Evolutionary conservation across 352 stramenopile genomes (phyloP), one percentile per base, ranked within the genome.

Genomic region (Nothophytophthora sp.): DNA sequence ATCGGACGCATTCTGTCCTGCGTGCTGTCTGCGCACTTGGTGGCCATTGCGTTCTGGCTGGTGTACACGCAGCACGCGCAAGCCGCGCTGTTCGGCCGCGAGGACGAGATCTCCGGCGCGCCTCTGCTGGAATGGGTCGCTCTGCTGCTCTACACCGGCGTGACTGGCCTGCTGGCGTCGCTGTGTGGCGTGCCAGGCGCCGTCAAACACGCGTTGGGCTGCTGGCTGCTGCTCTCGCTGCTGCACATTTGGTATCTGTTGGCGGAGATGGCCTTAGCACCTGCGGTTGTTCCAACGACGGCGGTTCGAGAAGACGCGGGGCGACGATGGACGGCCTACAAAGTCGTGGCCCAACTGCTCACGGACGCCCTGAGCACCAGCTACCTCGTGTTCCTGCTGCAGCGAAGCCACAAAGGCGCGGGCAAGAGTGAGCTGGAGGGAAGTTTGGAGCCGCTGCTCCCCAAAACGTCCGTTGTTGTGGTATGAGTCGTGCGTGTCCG

Each of bases 21-120:
- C 10, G 22, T 65, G 3, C 4, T 60, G 42, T 65, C 56, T 15
- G 32, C 47, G 11, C 42, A 65, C 46, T 48, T 60, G 24, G 19
- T 55, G 13, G 6, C 50, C 35, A 30, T 65, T 6, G 49, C 49
- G 15, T 4, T 50, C 8, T 65, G 50, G 24, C 34, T 65, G 43
- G 10, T 42, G 32, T 19, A 49, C 43, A 43, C 19, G 18, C 29
- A 39, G 11, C 41, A 37, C 30, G 56, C 23, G 7, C 36, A 40
- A 42, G 38, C 42, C 34, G 15, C 24, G 30, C 27, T 64, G 22
- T 60, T 64, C 13, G 55, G 55, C 7, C 48, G 58, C 15, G 28
- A 24, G 16, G 42, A 47, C 18, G 55, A 59, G 8, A 15, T 64
- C 1, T 50, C 36, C 1, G 42, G 42, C 5, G 13, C 33, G 25